Evolutionary conservation across 805 yeast species (phyloP), one percentile per base, ranked within the genome.

Genomic region (Saccharomycopsis capsularis): DNA sequence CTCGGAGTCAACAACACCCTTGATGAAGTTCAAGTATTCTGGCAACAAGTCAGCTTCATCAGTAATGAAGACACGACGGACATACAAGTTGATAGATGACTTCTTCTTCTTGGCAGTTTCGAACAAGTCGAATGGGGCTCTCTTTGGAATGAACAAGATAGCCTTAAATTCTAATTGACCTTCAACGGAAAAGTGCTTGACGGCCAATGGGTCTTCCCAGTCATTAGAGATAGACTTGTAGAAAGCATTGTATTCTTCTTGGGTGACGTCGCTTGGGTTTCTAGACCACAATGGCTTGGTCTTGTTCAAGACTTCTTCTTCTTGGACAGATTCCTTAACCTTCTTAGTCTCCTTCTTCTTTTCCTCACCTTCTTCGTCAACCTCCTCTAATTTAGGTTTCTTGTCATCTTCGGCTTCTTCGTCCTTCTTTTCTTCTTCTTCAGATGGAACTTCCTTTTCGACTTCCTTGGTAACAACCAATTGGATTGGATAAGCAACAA

Each of bases 191-290:
- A 93, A 93, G 76, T 93, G 99, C 81, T 93, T 93, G 60, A 93
- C 98, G 60, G 97, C 97, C 68, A 93, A 81, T 74, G 96, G 99
- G 69, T 93, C 99, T 78, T 93, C 99, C 99, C 99, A 93, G 74
- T 93, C 99, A 74, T 93, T 93, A 50, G 99, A 90, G 66, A 93
- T 93, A 45, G 98, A 89, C 79, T 93, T 93, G 86, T 93, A 93
- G 85, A 93, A 93, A 53, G 98, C 95, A 65, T 93, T 91, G 81
- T 93, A 93, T 76, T 93, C 99, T 59, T 93, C 99, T 78, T 88
- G 90, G 57, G 96, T 80, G 60, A 93, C 95, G 57, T 93, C 99
- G 62, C 91, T 74, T 70, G 99, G 99, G 78, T 83, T 85, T 81
- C 98, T 88, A 60, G 99, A 93, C 99, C 99, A 93, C 68, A 93